Conservation (phyloP, 441 rosid genomes). For the Erodium texanum region DNA sequence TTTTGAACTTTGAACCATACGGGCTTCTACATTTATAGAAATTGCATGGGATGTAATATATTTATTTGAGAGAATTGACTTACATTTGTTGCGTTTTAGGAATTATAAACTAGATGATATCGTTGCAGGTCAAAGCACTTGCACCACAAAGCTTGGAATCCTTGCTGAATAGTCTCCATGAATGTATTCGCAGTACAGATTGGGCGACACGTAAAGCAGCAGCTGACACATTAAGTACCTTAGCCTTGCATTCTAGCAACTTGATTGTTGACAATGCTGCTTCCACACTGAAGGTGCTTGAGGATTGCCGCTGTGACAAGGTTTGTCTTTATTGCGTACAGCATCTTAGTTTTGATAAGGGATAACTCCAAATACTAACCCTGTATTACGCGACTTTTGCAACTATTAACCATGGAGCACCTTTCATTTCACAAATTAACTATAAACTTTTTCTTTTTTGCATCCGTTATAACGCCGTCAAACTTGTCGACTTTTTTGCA, state of each 20-base stretch:
- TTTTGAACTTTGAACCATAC: neutral
- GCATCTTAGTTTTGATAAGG: no score
- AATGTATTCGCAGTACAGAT: constrained; percentile 85
- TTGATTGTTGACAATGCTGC: constrained; percentile 57
- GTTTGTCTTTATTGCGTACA: constrained; percentile 23
- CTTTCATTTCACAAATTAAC: no score
- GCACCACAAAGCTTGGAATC: constrained; percentile 73
- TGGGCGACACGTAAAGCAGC: constrained; percentile 98
- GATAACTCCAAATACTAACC: no score
- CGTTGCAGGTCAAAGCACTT: constrained; percentile 80
- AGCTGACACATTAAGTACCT: constrained; percentile 66
- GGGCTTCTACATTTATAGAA: neutral
- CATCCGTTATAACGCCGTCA: no score
- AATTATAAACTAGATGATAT: neutral
- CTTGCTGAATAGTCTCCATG: constrained; percentile 74
- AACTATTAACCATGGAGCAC: no score
- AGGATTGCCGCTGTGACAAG: constrained; percentile 91
- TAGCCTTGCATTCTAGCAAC: constrained; percentile 74
- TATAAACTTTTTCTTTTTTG: no score
- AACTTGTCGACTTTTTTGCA: no score
- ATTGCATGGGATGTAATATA: neutral
- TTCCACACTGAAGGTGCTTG: constrained; percentile 61
- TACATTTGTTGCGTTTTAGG: neutral
- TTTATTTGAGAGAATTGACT: neutral
- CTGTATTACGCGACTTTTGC: no score